Evolutionary conservation across 257 asterid species (phyloP).

Genomic region (Cordia subcordata): DNA sequence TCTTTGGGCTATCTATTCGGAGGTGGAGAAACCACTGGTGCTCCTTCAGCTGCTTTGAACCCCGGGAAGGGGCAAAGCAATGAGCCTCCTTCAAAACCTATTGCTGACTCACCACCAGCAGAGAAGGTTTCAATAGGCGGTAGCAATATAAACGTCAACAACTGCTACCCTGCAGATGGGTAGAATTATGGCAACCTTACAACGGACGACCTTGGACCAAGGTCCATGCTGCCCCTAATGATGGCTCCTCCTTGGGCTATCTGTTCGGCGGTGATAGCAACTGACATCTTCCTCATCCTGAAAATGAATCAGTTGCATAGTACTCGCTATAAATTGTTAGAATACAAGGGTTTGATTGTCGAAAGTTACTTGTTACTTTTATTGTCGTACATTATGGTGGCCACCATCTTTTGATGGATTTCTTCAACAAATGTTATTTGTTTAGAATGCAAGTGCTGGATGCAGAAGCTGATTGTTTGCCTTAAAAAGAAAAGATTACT

Average conservation of each 20-base stretch:
- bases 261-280: constrained; percentile 64
- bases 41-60: constrained; percentile 26
- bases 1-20: constrained; percentile 84
- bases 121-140: constrained; percentile 43
- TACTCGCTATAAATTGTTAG: neutral
- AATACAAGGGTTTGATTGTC: neutral
- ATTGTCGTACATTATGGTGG: neutral
- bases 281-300: neutral
- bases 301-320: constrained; percentile 2
- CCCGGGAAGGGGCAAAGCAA: constrained; percentile 20
- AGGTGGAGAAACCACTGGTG: constrained; percentile 36
- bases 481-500: too few species aligned
- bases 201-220: constrained; percentile 76
- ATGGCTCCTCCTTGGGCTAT: constrained; percentile 62
- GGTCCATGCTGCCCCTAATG: constrained; percentile 91
- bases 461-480: constrained; percentile 1
- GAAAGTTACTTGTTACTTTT: neutral
- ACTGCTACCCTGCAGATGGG: constrained; percentile 66
- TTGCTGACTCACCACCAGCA: constrained; percentile 20
- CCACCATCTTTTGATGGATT: constrained; percentile 5
- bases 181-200: constrained; percentile 76
- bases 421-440: constrained; percentile 2
- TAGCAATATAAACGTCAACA: constrained; percentile 41
- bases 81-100: constrained; percentile 28
- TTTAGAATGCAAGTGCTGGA: constrained; percentile 8